Evolutionary conservation across 345 rosid species (phyloP), one percentile per base, ranked within the genome.

Genomic region (Anastatica hierochuntica): DNA sequence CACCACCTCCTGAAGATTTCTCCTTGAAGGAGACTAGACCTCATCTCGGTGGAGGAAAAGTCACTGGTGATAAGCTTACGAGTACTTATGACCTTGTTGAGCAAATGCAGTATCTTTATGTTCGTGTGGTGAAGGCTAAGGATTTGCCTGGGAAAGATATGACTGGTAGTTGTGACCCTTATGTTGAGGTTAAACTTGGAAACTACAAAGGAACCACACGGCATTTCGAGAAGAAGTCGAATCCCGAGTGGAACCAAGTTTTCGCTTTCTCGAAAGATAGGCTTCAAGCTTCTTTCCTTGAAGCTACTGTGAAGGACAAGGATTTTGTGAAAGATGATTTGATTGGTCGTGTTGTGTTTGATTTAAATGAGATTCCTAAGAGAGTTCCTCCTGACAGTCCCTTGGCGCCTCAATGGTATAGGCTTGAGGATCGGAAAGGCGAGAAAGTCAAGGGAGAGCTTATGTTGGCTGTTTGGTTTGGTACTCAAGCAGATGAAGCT

Each of bases 401-500:
- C 4, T 63, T 89, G 59, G 97, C 95, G 0, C 95, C 97, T 0
- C 97, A 89, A 53, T 89, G 97, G 97, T 89, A 89, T 56, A 78
- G 90, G 63, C 60, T 89, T 60, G 95, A 83, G 49, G 95, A 78
- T 58, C 65, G 84, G 64, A 82, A 74, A 30, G 70, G 81, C 26
- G 79, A 77, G 26, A 89, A 82, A 70, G 61, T 69, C 10, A 89
- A 21, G 69, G 97, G 95, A 30, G 97, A 89, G 69, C 51, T 85
- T 58, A 89, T 89, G 95, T 39, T 89, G 38, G 97, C 95, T 23
- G 97, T 89, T 47, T 89, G 97, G 97, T 83, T 83, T 80, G 97
- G 97, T 42, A 89, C 94, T 31, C 95, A 85, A 66, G 95, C 97
- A 4, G 97, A 89, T 62, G 97, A 89, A 66, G 95, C 95, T n/a